Conservation (phyloP, 176 grass and related monocot genomes). For the Thinopyrum elongatum region DNA sequence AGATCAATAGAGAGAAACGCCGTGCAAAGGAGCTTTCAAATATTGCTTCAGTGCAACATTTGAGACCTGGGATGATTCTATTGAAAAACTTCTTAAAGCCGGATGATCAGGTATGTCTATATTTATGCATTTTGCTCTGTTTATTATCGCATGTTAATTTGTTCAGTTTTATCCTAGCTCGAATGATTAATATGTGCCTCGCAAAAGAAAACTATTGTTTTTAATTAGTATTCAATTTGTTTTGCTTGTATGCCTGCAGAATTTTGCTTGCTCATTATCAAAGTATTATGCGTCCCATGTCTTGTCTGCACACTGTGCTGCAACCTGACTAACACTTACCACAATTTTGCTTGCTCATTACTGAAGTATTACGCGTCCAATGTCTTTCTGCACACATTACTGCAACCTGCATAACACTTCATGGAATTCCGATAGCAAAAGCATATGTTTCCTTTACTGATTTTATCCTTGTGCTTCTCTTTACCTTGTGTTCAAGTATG, state of each 20-base stretch:
- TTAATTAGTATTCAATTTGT: neutral
- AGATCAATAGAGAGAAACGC: constrained; percentile 33
- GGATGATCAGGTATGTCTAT: constrained; percentile 34
- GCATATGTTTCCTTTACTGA: neutral
- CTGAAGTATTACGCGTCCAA: neutral
- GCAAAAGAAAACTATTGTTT: neutral
- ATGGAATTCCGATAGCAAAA: neutral
- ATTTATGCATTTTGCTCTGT: neutral
- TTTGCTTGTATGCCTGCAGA: neutral
- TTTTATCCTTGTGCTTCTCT: neutral
- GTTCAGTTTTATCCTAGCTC: neutral
- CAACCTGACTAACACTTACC: neutral
- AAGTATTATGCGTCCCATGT: neutral
- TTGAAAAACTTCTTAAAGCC: constrained; percentile 42
- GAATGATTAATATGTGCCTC: neutral
- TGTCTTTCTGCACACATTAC: neutral
- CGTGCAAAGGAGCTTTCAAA: constrained; percentile 8
- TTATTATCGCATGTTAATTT: neutral
- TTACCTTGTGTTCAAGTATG: neutral
- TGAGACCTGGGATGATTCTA: constrained; percentile 57
- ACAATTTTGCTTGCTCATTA: no score
- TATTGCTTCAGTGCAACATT: constrained; percentile 1
- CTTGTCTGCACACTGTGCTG: neutral
- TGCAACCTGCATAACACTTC: neutral
- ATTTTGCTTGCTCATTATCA: neutral